Evolutionary conservation across 1,139 yeast species (phyloP).

Genomic region (Suhomyces coccinellae): DNA sequence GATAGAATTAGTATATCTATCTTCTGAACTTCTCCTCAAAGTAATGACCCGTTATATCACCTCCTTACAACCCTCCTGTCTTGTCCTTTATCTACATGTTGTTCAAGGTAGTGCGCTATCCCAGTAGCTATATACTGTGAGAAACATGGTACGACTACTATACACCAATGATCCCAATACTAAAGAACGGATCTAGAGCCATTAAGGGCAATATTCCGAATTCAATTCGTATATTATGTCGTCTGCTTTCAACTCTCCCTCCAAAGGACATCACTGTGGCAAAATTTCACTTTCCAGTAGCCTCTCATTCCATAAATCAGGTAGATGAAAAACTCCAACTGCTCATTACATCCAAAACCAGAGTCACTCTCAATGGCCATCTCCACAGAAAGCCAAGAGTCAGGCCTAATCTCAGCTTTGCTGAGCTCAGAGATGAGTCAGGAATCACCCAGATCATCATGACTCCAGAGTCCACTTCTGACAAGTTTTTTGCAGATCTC

Average conservation of each 20-base stretch:
- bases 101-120: too few species aligned
- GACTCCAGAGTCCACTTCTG: constrained; percentile 43
- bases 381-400: constrained; percentile 66
- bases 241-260: constrained; percentile 19
- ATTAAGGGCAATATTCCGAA: not conserved
- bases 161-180: not conserved
- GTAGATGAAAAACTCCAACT: constrained; percentile 17
- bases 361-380: constrained; percentile 70
- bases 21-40: too few species aligned
- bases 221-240: not conserved
- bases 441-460: constrained; percentile 69
- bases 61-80: too few species aligned
- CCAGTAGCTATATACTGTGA: too few species aligned
- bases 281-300: constrained; percentile 41
- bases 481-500: constrained; percentile 40
- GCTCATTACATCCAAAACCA: constrained; percentile 10
- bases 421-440: constrained; percentile 66
- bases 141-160: too few species aligned
- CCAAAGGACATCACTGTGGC: constrained; percentile 25
- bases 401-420: constrained; percentile 56
- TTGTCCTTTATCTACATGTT: too few species aligned
- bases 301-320: constrained; percentile 33
- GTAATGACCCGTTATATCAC: too few species aligned
- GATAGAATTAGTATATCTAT: too few species aligned
- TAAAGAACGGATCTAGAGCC: not conserved